Conservation (phyloP, 495 filamentous ascomycete genomes). For the Lasiosphaeria miniovina region DNA sequence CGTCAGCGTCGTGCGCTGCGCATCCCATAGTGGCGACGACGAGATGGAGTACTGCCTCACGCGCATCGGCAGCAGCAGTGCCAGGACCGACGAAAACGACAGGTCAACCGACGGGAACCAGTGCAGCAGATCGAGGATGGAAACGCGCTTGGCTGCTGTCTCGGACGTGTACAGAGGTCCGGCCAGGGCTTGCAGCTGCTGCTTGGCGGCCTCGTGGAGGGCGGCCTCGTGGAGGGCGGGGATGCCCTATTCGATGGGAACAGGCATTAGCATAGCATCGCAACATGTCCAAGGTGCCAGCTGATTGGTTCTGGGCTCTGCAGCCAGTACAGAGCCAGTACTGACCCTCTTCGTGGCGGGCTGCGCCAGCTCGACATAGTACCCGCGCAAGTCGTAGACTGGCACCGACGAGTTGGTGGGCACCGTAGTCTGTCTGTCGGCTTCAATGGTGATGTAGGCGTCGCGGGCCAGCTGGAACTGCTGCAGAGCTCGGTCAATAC, state of each 20-base stretch:
- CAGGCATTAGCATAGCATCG: no score
- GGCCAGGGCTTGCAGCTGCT: conserved; percentile 47
- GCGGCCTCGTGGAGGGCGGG: conserved; percentile 42
- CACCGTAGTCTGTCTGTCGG: conserved; percentile 49
- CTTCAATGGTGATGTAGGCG: conserved; percentile 45
- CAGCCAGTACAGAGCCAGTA: conserved; percentile 11
- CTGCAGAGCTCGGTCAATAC: conserved; percentile 51
- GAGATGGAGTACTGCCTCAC: conserved; percentile 78
- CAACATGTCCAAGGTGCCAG: no score
- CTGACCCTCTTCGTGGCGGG: conserved; percentile 58
- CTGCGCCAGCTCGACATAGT: conserved; percentile 70
- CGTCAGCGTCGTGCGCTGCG: conserved; percentile 59
- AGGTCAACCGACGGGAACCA: conserved; percentile 53
- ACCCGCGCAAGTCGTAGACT: conserved; percentile 58
- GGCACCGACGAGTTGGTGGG: conserved; percentile 59
- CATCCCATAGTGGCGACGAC: conserved; percentile 62
- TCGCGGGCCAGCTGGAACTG: conserved; percentile 60
- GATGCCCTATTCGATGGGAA: conserved; percentile 39
- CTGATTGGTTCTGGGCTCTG: no score
- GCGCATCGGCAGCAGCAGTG: conserved; percentile 70
- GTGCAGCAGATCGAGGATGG: conserved; percentile 63
- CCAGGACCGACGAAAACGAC: conserved; percentile 60
- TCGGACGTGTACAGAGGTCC: conserved; percentile 50
- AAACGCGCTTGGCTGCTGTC: conserved; percentile 55
- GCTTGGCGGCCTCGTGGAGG: conserved; percentile 34